Percentiles rank a stretch among this genome's conserved stretches.
Evolutionary conservation across 108 stramenopile species (phyloP).

Genomic region (Fragilariopsis cylindrus): DNA sequence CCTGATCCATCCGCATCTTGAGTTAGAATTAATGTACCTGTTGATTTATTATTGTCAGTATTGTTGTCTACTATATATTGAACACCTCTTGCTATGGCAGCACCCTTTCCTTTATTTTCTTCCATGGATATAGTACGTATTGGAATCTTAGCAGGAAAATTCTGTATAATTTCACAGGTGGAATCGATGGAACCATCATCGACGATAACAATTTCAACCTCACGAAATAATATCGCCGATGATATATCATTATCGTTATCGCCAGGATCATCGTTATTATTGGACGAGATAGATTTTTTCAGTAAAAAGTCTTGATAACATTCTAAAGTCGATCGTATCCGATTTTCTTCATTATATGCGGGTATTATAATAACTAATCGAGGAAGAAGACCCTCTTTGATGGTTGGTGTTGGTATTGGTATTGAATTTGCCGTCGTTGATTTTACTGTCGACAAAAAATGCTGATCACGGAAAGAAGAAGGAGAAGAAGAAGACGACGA

Average conservation of each 20-base stretch:
- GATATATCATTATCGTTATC: no score
- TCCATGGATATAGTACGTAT: slow-evolving; percentile 50
- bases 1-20: slow-evolving; percentile 88
- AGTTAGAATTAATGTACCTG: slow-evolving; percentile 40
- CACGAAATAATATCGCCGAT: not conserved
- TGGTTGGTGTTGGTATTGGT: not conserved
- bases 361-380: slow-evolving; percentile 67
- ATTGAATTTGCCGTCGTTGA: no score
- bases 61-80: slow-evolving; percentile 19
- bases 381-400: not conserved
- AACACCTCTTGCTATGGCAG: slow-evolving; percentile 68
- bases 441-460: no score
- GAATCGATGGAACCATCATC: slow-evolving; percentile 82
- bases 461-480: no score
- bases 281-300: slow-evolving; percentile 7
- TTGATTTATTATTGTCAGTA: slow-evolving; percentile 7
- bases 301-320: slow-evolving; percentile 49
- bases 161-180: slow-evolving; percentile 38
- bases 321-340: slow-evolving; percentile 64
- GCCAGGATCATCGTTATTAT: not conserved
- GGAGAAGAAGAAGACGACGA: not conserved
- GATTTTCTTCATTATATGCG: slow-evolving; percentile 75
- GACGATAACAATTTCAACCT: slow-evolving; percentile 48
- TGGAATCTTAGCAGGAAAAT: slow-evolving; percentile 25
- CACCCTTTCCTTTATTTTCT: slow-evolving; percentile 75